Base-by-base conservation (phyloP, 768 basidiomycete species). In the Lanmaoa rubissima region DNA sequence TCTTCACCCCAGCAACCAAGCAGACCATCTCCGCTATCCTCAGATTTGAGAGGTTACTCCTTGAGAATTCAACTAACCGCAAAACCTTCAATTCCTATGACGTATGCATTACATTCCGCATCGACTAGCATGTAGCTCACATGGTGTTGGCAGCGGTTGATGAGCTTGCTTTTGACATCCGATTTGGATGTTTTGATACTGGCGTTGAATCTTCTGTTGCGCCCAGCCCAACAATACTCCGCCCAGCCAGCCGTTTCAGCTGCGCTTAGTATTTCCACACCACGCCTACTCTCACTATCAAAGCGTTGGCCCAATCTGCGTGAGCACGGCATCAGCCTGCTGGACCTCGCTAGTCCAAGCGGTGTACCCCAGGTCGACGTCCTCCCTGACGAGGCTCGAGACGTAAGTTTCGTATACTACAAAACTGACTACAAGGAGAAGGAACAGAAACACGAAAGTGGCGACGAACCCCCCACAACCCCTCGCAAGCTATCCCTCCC, bases 41-140 rank as follows among this genome's bases (percentile, higher is more conserved):
- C 58, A 80, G 86, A 62, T 94, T 99, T 61, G 86, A 94, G 76
- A 82, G 91, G 59, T 75, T 98, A 39, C 76, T 99, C 50, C 78
- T 99, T 66, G 97, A 98, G 76, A 97, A 98, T 72, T 96, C 94
- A 46, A 99, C 97, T 40, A 98, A 96, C 70, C 80, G 97, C 67
- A 98, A 98, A 78, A 90, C 94, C 55, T 99, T 88, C 75, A 87
- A 84, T 58, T 96, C 94, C 5, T 99, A 97, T 73, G 97, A 99
- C 71, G 96, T 98, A 74, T 74, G 94, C 78, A 40, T 44, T 35
- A n/a, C 51, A 52, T 44, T 60, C 41, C 24, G 28, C 24, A 10
- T 24, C 11, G 6, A 47, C 1, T 45, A 11, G 24, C 24, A 34
- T 48, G 48, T 46, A 40, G 17, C 52, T 61, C 35, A 66, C 39